A percentile compares a stretch with the other conserved stretches of the same genome.
These are phyloP conservation scores for Pilobolus umbonatus DNA, from an alignment of 192 early-diverging fungal species.

Conservation along the genomic window DNA sequence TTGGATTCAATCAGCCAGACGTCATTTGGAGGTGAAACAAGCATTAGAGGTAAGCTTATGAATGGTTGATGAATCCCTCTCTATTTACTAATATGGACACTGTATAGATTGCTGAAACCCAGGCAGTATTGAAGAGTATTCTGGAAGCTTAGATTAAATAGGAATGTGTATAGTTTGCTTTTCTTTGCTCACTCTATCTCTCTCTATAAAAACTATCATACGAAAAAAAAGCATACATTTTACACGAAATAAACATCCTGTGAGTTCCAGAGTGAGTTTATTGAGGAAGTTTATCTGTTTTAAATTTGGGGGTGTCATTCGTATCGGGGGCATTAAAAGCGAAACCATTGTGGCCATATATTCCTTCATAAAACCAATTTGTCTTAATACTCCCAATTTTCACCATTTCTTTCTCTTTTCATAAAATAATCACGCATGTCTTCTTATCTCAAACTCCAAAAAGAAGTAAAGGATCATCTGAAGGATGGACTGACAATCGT, in stretches of 20 bases:
- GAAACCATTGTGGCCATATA: too few species aligned
- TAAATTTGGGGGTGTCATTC: too few species aligned
- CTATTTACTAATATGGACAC: not conserved
- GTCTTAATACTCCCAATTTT: not conserved
- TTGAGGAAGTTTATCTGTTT: too few species aligned
- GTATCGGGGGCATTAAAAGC: too few species aligned
- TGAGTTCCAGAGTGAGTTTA: too few species aligned
- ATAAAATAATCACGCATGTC: not conserved
- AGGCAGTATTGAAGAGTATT: constrained; percentile 18
- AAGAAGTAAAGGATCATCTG: not conserved
- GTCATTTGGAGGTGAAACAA: constrained; percentile 81
- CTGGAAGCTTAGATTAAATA: constrained; percentile 14
- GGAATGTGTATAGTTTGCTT: too few species aligned
- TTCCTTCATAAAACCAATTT: not conserved
- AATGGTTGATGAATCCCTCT: not conserved
- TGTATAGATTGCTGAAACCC: constrained; percentile 17
- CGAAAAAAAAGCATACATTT: too few species aligned
- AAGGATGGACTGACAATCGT: not conserved
- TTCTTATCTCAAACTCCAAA: not conserved
- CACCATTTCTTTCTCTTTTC: not conserved
- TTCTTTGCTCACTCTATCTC: too few species aligned
- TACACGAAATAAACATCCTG: too few species aligned
- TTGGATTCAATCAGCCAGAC: constrained; percentile 76
- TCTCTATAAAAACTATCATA: too few species aligned
- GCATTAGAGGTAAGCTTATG: constrained; percentile 7